Percentiles rank a stretch among this genome's conserved stretches.
phyloP scores from a whole-genome alignment of 1,284 basidiomycete genomes.

The Tilletiaria anomala region DNA sequence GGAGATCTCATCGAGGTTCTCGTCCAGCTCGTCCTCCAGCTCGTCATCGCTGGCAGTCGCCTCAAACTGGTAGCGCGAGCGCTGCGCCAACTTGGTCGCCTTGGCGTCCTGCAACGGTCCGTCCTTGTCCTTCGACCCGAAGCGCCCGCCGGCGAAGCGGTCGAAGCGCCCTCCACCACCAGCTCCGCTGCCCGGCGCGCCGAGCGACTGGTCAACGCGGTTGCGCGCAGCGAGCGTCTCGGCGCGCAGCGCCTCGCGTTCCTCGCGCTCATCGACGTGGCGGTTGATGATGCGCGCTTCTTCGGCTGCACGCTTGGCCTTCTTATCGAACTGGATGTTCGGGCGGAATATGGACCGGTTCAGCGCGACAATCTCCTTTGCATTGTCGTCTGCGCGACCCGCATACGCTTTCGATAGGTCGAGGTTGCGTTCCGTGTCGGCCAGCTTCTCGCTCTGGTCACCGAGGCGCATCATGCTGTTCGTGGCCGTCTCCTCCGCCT shows the following conservation, averaged over 20 bases:
- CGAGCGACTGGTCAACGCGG: slow-evolving; percentile 62
- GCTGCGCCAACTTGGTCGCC: slow-evolving; percentile 50
- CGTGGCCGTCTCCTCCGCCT: slow-evolving; percentile 88
- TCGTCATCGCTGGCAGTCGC: slow-evolving; percentile 87
- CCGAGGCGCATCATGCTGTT: slow-evolving; percentile 76
- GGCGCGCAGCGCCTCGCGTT: slow-evolving; percentile 45
- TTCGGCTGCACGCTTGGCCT: slow-evolving; percentile 72
- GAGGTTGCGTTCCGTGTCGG: slow-evolving; percentile 87
- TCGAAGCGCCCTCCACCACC: too few relatives aligned
- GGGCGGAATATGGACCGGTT: slow-evolving; percentile 82
- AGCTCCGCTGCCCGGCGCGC: too few relatives aligned
- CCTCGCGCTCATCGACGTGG: slow-evolving; percentile 72
- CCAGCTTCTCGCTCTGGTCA: slow-evolving; percentile 70
- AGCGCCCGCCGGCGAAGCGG: too few relatives aligned
- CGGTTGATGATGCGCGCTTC: slow-evolving; percentile 72
- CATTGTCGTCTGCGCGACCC: slow-evolving; percentile 75
- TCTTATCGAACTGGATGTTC: slow-evolving; percentile 42
- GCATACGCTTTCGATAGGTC: slow-evolving; percentile 86
- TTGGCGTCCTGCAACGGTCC: slow-evolving; percentile 49
- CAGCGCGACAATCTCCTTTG: slow-evolving; percentile 81
- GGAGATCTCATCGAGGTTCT: slow-evolving; percentile 77
- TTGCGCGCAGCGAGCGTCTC: slow-evolving; percentile 72
- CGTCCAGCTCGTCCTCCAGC: slow-evolving; percentile 61
- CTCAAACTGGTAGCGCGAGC: slow-evolving; percentile 83
- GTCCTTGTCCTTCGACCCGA: too few relatives aligned